Evolutionary conservation across 495 filamentous ascomycete species (phyloP).

Genomic region (Astrothelium macrocarpum): DNA sequence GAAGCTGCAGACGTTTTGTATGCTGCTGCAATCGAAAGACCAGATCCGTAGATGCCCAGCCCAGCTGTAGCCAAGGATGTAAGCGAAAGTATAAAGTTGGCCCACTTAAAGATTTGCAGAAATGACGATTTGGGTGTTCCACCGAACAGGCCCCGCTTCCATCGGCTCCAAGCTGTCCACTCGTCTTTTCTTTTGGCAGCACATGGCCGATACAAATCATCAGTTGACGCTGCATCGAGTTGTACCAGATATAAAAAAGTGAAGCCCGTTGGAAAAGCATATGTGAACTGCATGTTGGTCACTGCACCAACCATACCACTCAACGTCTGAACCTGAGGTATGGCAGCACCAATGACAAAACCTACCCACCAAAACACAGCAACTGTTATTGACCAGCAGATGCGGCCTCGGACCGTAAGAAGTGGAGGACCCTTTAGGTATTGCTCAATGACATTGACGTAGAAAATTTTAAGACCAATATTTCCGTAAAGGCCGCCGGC

Average conservation of each 20-base stretch:
- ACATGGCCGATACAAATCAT: conserved; percentile 8
- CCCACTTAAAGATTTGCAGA: conserved; percentile 15
- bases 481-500: conserved; percentile 53
- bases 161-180: conserved; percentile 10
- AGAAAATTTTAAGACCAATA: conserved; percentile 57
- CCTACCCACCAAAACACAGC: conserved; percentile 16
- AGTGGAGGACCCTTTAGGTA: conserved; percentile 15
- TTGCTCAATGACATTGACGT: conserved; percentile 46
- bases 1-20: conserved; percentile 14
- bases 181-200: conserved; percentile 2
- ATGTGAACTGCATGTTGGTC: conserved; percentile 44
- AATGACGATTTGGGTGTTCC: not conserved
- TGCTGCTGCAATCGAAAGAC: conserved; percentile 15
- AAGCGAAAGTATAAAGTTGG: conserved; percentile 12
- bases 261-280: conserved; percentile 36
- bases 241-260: conserved; percentile 19
- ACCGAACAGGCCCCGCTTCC: conserved; percentile 17
- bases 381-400: conserved; percentile 13
- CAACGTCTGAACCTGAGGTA: conserved; percentile 18
- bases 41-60: conserved; percentile 17
- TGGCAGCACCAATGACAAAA: conserved; percentile 14
- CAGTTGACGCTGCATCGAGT: conserved; percentile 14
- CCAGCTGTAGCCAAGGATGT: conserved; percentile 15
- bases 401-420: conserved; percentile 11
- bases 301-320: conserved; percentile 39